Base-by-base conservation (phyloP, 495 filamentous ascomycete species). In the Penicillium robsamsonii region DNA sequence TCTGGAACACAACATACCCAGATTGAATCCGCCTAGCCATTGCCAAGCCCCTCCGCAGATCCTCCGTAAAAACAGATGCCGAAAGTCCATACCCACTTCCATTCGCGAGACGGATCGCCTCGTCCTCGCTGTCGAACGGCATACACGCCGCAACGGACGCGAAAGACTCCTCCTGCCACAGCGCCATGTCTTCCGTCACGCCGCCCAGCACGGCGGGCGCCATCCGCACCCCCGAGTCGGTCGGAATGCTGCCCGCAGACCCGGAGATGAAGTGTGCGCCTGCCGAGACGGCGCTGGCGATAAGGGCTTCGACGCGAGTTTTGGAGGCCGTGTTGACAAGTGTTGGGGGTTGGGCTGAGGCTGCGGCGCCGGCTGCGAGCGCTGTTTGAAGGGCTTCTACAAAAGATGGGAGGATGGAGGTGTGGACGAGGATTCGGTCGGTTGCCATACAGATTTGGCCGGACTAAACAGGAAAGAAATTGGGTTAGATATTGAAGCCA, bases 381-480 rank as follows among this genome's bases (percentile, higher is more conserved):
- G 80, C 78, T 2, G 40, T 65, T 31, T 83, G 75, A 8, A 79
- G 62, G 1, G 73, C 67, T 1, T 60, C 55, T 12, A 64, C 57
- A 64, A 95, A 96, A 15, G 79, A 66, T 3, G 73, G 70, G 17
- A 80, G 78, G 58, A 96, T 77, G 12, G 79, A 79, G 31, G 81
- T 79, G 69, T 94, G 87, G 12, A 96, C 85, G 37, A 96, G 75
- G 64, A 97, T 90, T 12, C 88, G 82, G 69, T 96, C 92, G 1
- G 91, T 95, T 3, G 84, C 78, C 91, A 97, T 92, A 74, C 92
- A 96, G 43, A 93, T 86, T 73, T 97, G 92, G 8, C 92, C 92
- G 38, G 82, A 75, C 71, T 84, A 63, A n/a, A 18, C 15, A 13
- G 35, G 22, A 52, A 40, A 40, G 51, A n/a, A 24, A 20, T 22